A percentile compares a stretch with the other conserved stretches of the same genome.
phyloP scores from a whole-genome alignment of 1,139 yeast species.

The Tardiomyces digboiensis region DNA sequence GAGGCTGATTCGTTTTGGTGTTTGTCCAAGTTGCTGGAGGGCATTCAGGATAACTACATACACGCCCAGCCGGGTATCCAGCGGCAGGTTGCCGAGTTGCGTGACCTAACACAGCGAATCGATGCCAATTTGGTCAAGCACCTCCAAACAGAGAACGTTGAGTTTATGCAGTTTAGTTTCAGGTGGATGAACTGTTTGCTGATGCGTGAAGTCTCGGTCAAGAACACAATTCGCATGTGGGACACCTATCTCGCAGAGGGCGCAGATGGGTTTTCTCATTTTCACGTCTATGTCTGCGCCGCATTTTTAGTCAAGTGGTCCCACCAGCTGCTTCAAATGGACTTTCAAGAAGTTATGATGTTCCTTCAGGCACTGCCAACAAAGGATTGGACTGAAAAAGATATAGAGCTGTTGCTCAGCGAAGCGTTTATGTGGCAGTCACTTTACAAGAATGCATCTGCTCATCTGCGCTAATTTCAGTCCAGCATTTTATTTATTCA shows the following conservation, averaged over 20 bases:
- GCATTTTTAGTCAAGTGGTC: conserved; percentile 90
- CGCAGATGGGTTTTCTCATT: conserved; percentile 80
- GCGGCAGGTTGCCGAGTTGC: conserved; percentile 76
- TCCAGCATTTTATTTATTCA: too few species aligned
- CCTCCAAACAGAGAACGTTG: conserved; percentile 70
- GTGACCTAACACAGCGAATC: conserved; percentile 69
- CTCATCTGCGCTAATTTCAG: conserved; percentile 47
- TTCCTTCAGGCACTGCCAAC: conserved; percentile 90
- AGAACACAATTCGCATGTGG: conserved; percentile 90
- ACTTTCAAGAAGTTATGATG: conserved; percentile 88
- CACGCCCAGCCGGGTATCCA: conserved; percentile 98
- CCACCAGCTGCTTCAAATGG: conserved; percentile 68
- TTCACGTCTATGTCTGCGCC: conserved; percentile 98
- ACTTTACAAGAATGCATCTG: conserved; percentile 78
- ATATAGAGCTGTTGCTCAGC: conserved; percentile 82
- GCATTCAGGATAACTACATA: conserved; percentile 92
- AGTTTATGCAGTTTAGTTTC: conserved; percentile 90
- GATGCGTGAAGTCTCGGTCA: conserved; percentile 84
- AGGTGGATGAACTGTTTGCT: conserved; percentile 98
- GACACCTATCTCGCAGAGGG: conserved; percentile 91
- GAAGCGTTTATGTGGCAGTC: conserved; percentile 98
- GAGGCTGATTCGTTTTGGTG: conserved; percentile 99
- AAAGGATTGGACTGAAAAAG: conserved; percentile 74
- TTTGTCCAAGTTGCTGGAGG: conserved; percentile 77
- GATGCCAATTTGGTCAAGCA: conserved; percentile 68